Conservation (phyloP, 257 asterid species). For the Solanum clarkiae region DNA sequence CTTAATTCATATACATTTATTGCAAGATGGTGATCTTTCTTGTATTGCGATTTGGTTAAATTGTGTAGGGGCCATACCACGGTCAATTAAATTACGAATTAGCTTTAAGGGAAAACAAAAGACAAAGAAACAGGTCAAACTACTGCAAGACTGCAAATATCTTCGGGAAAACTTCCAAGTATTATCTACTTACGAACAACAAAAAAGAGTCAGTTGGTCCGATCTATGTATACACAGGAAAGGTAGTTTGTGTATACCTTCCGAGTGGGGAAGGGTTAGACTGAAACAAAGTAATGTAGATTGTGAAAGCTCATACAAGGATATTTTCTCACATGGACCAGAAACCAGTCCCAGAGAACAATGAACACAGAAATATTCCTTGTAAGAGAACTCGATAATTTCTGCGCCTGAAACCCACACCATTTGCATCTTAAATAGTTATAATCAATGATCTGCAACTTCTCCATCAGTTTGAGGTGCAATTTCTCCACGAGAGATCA, state of each 20-base stretch:
- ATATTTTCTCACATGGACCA: background rate
- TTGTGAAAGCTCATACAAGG: background rate
- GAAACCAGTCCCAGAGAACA: background rate
- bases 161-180: background rate
- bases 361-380: background rate
- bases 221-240: background rate
- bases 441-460: conserved; percentile 1
- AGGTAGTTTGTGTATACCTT: background rate
- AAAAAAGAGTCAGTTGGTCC: background rate
- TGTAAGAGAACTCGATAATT: background rate
- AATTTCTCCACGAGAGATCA: conserved; percentile 13
- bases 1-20: no score
- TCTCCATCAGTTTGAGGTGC: conserved; percentile 7
- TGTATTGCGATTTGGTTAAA: background rate
- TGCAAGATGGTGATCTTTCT: background rate
- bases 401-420: background rate
- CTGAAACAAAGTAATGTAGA: background rate
- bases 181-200: background rate
- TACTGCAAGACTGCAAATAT: background rate
- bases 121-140: background rate
- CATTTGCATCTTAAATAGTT: background rate
- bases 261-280: background rate
- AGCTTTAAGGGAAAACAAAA: background rate
- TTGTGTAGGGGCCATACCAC: background rate
- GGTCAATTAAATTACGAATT: background rate